Evolutionary conservation across 2,329 filamentous ascomycete genomes (phyloP).

Genomic region (Phyllosticta capitalensis): DNA sequence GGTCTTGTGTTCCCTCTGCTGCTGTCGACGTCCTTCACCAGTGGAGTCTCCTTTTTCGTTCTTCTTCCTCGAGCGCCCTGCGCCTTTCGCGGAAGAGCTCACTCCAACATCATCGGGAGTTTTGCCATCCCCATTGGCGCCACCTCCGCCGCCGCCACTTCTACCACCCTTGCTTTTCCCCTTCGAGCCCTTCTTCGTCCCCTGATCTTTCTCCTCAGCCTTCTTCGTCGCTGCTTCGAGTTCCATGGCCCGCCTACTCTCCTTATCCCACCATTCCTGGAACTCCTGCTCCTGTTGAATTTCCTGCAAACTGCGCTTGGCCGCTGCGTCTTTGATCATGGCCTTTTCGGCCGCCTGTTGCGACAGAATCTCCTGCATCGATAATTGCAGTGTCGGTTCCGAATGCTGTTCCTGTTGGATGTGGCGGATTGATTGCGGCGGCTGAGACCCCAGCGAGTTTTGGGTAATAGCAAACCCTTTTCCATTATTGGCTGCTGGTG

Average conservation of each 20-base stretch:
- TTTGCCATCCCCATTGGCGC: not conserved
- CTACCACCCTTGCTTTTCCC: conserved; percentile 20
- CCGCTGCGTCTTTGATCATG: conserved; percentile 68
- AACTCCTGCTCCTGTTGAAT: conserved; percentile 97
- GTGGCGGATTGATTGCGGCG: conserved; percentile 39
- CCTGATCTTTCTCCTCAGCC: conserved; percentile 11
- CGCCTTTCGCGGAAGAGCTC: not conserved
- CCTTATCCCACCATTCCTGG: conserved; percentile 91
- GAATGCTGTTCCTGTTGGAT: conserved; percentile 45
- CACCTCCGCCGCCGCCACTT: conserved; percentile 16
- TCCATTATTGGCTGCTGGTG: not conserved
- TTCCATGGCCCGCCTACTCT: conserved; percentile 62
- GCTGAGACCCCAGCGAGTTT: conserved; percentile 21
- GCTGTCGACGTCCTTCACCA: not conserved
- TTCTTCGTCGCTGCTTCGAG: conserved; percentile 35
- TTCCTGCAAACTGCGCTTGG: conserved; percentile 82
- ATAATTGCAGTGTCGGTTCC: conserved; percentile 56
- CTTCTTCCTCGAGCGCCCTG: not conserved
- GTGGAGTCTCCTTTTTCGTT: not conserved
- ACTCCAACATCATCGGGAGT: not conserved
- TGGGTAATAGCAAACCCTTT: conserved; percentile 7
- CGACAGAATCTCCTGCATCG: conserved; percentile 79
- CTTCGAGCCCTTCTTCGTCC: conserved; percentile 17
- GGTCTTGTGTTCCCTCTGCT: not conserved
- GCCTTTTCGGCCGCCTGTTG: conserved; percentile 81